These are phyloP conservation scores for Boehmeria nivea DNA, from an alignment of 306 rosid genomes.

Conservation along the genomic window DNA sequence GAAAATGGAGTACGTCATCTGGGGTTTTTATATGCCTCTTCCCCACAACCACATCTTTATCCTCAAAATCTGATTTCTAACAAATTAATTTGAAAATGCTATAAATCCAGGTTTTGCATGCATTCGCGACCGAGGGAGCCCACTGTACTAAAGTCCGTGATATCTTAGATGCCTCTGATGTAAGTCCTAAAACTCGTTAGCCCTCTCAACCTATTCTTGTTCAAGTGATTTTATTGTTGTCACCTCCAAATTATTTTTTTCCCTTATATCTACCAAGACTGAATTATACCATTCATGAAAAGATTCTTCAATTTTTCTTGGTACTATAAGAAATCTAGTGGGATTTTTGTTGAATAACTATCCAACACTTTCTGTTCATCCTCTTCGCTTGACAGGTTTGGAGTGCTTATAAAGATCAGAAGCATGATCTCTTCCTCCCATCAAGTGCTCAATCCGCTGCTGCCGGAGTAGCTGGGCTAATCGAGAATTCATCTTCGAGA, in stretches of 20 bases:
- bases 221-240: background rate
- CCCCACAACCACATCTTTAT: no score
- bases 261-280: no score
- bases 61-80: no score
- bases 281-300: no score
- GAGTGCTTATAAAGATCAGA: conserved; percentile 99
- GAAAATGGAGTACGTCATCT: no score
- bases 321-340: no score
- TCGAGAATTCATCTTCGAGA: conserved; percentile 84
- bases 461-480: conserved; percentile 95
- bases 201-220: background rate
- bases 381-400: conserved; percentile 60
- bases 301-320: no score
- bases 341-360: no score
- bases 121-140: conserved; percentile 99
- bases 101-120: conserved; percentile 95
- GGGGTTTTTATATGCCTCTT: no score
- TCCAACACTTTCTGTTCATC: background rate
- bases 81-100: background rate
- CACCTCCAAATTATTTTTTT: no score
- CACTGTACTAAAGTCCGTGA: conserved; percentile 96
- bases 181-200: conserved; percentile 37
- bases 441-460: conserved; percentile 99
- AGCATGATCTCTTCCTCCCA: conserved; percentile 96
- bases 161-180: conserved; percentile 76